These are phyloP conservation scores for Mucor racemosus DNA, from an alignment of 371 early-diverging fungal genomes.

Conservation along the genomic window DNA sequence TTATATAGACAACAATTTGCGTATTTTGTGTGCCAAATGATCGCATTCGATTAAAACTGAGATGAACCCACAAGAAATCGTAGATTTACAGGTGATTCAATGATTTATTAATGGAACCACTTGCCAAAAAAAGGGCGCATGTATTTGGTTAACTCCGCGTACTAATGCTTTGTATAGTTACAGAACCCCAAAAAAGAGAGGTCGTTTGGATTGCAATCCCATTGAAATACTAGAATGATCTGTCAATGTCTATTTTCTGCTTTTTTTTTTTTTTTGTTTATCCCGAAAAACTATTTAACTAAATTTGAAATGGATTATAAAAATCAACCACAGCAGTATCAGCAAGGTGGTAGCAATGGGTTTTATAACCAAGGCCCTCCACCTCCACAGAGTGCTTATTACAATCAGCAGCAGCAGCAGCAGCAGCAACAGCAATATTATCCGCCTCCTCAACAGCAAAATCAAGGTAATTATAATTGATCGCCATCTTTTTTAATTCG, in stretches of 20 bases:
- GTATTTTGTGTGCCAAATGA: background rate
- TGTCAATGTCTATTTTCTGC: background rate
- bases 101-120: background rate
- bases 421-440: background rate
- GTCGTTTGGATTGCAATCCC: background rate
- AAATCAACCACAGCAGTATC: background rate
- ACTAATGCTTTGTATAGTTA: background rate
- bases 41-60: slow-evolving; percentile 1
- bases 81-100: slow-evolving; percentile 2
- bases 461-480: background rate
- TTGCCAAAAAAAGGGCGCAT: background rate
- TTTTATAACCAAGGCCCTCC: slow-evolving; percentile 3
- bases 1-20: background rate
- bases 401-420: slow-evolving; percentile 5
- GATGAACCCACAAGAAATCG: background rate
- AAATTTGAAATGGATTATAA: slow-evolving; percentile 2
- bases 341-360: background rate
- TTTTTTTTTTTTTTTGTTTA: slow-evolving; percentile 8
- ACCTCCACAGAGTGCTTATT: slow-evolving; percentile 8
- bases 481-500: background rate
- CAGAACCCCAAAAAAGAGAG: background rate
- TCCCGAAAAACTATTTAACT: background rate
- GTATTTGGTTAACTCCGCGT: background rate
- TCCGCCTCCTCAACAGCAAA: slow-evolving; percentile 2
- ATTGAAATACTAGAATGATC: background rate